A percentile compares a stretch with the other conserved stretches of the same genome.
Evolutionary conservation across 164 flowering plant species (phyloP).

Genomic region (Nymphaea thermarum): DNA sequence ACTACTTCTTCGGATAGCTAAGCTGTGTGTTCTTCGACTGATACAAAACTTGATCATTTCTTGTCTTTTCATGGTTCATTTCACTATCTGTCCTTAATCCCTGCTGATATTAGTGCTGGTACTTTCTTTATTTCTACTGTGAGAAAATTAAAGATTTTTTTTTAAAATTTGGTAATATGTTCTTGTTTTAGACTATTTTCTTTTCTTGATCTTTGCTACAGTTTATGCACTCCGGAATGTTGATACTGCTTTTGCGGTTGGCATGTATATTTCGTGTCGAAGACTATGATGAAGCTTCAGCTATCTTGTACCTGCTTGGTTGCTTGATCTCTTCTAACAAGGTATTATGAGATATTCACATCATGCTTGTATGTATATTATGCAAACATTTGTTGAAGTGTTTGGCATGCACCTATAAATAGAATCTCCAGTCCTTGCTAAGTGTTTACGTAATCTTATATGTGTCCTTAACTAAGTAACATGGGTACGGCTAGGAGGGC

Average conservation of each 20-base stretch:
- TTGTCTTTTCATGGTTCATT: no score
- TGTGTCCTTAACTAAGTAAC: no score
- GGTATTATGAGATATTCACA: conserved; percentile 57
- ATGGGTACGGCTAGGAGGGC: no score
- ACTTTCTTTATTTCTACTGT: neutral
- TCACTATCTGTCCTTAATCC: no score
- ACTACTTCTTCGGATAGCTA: no score
- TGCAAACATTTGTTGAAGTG: no score
- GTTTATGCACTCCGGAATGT: conserved; percentile 60
- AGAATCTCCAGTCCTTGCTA: neutral
- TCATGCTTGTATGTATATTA: no score
- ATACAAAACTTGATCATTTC: no score
- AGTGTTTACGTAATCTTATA: neutral
- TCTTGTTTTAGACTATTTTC: conserved; percentile 7
- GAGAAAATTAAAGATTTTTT: neutral
- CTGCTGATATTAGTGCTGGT: no score
- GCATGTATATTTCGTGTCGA: conserved; percentile 34
- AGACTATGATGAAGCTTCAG: conserved; percentile 35
- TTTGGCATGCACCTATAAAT: no score
- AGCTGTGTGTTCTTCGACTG: no score
- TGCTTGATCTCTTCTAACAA: conserved; percentile 52
- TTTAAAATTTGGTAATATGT: neutral
- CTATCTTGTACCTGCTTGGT: conserved; percentile 53
- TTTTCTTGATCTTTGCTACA: conserved; percentile 17
- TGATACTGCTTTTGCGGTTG: conserved; percentile 63